phyloP scores from a whole-genome alignment of 225 moss, liverwort and hornwort species.

The Pseudisothecium myosuroides region DNA sequence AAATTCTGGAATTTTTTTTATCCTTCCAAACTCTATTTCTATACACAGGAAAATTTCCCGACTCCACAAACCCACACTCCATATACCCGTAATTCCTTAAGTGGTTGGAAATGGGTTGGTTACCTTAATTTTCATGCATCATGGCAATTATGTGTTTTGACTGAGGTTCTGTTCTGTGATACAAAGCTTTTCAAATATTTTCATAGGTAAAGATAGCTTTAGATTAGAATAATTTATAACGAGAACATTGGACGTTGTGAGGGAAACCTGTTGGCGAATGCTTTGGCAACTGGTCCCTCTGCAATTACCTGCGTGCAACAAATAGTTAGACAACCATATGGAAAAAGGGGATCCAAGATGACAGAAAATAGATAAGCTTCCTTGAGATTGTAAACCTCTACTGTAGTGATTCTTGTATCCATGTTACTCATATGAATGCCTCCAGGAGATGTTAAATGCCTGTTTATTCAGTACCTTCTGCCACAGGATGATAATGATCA shows the following conservation, averaged over 20 bases:
- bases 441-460: not conserved
- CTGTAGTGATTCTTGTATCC: not conserved
- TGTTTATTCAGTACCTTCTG: slow-evolving; percentile 43
- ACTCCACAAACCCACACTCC: no score
- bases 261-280: slow-evolving; percentile 35
- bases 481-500: slow-evolving; percentile 36
- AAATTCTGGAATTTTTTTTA: no score
- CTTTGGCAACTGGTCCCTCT: slow-evolving; percentile 59
- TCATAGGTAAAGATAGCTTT: not conserved
- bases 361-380: not conserved
- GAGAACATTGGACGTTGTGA: slow-evolving; percentile 37
- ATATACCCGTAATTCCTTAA: no score
- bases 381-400: not conserved
- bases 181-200: not conserved
- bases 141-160: not conserved
- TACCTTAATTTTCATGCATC: no score
- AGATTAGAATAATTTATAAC: not conserved
- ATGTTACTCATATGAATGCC: not conserved
- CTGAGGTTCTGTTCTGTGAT: not conserved
- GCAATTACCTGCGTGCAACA: slow-evolving; percentile 39
- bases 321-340: not conserved
- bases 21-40: no score
- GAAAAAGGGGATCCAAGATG: not conserved
- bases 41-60: no score
- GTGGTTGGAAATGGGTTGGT: no score